Base-by-base conservation (phyloP, 768 basidiomycete species). In the Wakefieldia striispora region DNA sequence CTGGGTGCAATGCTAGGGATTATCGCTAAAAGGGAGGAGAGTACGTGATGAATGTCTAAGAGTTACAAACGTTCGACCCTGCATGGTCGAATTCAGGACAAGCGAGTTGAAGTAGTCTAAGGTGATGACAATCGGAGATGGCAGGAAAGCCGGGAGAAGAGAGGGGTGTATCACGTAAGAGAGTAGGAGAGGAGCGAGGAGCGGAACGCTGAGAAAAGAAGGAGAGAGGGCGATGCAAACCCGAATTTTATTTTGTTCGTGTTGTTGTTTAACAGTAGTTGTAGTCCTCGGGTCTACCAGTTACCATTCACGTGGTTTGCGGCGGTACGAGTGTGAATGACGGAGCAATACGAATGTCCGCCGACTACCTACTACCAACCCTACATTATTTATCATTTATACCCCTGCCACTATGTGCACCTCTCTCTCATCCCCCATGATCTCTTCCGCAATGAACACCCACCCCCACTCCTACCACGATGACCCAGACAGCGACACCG, bases 401-500 rank as follows among this genome's bases (percentile, higher is more conserved):
- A 66, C 50, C 17, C 43, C 12, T 50, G 19, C 36, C 29, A 8
- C 38, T 42, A 20, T 37, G 47, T 55, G 39, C 4, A 33, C 39
- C 34, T 21, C 38, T 14, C 24, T 40, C 26, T 44, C 47, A 26
- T 6, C 43, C 5, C 17, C 36, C 48, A 52, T 59, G 51, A 39
- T 53, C 40, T 39, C 55, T 12, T 40, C 43, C 50, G 36, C 35
- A 39, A 62, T 64, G 58, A 40, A 55, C 27, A 31, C 44, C 40
- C 57, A 38, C 33, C 35, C 49, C 36, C 38, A 42, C 39, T 13
- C 40, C 43, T 41, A 53, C 51, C 62, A 67, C 59, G 74, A 72
- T 49, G 81, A 80, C 66, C 51, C 55, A 24, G 76, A 75, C 53
- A 76, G 72, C 50, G 80, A 80, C 46, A 43, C 64, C 38, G 69